Evolutionary conservation across 768 basidiomycete genomes (phyloP).

Genomic region (Termitomyces sp.): DNA sequence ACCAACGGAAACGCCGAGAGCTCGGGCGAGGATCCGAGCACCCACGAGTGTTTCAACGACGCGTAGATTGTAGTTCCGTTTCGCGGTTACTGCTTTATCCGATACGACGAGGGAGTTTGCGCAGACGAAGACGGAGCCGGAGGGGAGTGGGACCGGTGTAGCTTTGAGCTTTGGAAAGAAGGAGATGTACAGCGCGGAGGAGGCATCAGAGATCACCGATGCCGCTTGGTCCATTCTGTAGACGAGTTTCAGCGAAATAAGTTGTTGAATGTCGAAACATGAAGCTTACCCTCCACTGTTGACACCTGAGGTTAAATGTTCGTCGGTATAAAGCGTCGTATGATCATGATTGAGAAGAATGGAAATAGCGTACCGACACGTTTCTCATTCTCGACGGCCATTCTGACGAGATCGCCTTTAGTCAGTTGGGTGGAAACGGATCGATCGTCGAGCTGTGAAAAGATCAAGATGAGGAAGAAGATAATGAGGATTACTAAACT

Average conservation of each 20-base stretch:
- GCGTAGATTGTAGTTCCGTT: conserved; percentile 80
- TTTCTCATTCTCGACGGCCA: conserved; percentile 83
- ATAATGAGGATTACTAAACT: not conserved
- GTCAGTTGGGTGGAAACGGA: conserved; percentile 27
- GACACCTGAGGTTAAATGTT: conserved; percentile 38
- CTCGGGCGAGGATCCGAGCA: conserved; percentile 66
- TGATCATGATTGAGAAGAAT: not conserved
- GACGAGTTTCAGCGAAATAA: not conserved
- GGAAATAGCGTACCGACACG: conserved; percentile 53
- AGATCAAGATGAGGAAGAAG: not conserved
- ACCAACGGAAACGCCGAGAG: conserved; percentile 42
- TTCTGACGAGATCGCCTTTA: conserved; percentile 71
- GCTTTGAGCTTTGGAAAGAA: conserved; percentile 77
- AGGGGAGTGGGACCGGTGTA: conserved; percentile 58
- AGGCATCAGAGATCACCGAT: conserved; percentile 70
- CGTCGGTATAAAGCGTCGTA: not conserved
- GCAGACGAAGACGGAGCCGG: conserved; percentile 60
- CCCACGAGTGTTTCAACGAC: conserved; percentile 88
- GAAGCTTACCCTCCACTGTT: conserved; percentile 70
- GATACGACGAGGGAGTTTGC: conserved; percentile 83
- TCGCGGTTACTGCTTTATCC: conserved; percentile 76
- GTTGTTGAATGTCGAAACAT: not conserved
- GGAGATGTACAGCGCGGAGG: conserved; percentile 72
- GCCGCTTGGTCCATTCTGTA: conserved; percentile 88
- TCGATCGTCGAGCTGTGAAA: conserved; percentile 15